Conservation (phyloP, 441 rosid genomes). For the Populus hybrid region DNA sequence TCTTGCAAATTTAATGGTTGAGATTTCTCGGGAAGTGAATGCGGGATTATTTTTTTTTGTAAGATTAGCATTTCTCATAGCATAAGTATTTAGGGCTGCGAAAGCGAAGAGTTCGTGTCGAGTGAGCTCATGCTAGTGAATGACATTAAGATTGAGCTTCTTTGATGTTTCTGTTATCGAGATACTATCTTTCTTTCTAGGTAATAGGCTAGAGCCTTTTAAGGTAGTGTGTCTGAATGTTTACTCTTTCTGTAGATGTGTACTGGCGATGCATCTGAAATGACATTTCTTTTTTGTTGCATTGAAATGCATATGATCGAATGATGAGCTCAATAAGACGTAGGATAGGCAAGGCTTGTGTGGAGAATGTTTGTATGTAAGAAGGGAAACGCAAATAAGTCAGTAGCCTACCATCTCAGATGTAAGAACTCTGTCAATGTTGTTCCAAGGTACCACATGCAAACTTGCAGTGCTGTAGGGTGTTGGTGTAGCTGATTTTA, state of each 20-base stretch:
- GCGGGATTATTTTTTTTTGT: not conserved
- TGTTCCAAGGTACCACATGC: no score
- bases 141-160: not conserved
- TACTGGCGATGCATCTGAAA: not conserved
- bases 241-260: not conserved
- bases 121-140: constrained; percentile 3
- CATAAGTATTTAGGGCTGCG: not conserved
- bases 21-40: not conserved
- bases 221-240: not conserved
- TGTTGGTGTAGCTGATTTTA: no score
- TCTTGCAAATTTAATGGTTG: not conserved
- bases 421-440: no score
- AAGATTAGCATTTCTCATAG: not conserved
- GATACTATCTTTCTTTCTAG: not conserved
- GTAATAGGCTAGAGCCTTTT: not conserved
- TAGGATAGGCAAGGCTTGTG: no score
- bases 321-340: not conserved
- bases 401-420: no score
- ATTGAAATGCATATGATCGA: not conserved
- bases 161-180: not conserved
- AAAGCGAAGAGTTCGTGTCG: not conserved
- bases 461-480: no score
- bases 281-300: not conserved
- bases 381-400: no score
- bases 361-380: no score